These are phyloP conservation scores for Apiotrichum laibachii DNA, from an alignment of 1,284 basidiomycete species.

Conservation along the genomic window DNA sequence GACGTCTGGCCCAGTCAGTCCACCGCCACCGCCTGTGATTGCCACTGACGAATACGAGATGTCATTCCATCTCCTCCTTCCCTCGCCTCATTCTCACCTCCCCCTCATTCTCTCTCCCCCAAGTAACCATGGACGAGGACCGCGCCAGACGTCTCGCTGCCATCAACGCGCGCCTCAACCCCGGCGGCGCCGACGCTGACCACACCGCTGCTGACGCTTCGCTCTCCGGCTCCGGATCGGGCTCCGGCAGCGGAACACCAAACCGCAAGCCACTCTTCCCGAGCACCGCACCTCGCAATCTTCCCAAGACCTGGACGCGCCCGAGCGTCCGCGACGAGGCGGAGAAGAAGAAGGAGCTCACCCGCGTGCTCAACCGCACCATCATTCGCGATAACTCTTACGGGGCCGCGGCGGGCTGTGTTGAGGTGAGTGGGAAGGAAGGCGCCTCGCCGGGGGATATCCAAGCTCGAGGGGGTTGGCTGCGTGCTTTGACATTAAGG, in stretches of 20 bases:
- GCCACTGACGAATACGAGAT: no score
- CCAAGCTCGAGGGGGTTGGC: neutral
- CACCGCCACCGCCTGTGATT: no score
- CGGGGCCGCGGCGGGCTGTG: slow-evolving; percentile 32
- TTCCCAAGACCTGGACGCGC: slow-evolving; percentile 17
- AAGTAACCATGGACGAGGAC: slow-evolving; percentile 7
- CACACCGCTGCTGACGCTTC: neutral
- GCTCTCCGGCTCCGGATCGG: neutral
- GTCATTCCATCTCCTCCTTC: neutral
- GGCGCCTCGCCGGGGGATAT: neutral
- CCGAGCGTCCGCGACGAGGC: slow-evolving; percentile 23
- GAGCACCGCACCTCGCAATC: slow-evolving; percentile 11
- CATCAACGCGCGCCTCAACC: slow-evolving; percentile 35
- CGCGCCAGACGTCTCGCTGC: slow-evolving; percentile 30
- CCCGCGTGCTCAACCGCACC: slow-evolving; percentile 37
- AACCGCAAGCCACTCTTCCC: neutral
- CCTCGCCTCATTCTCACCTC: neutral
- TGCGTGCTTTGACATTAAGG: no score
- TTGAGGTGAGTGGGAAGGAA: slow-evolving; percentile 39
- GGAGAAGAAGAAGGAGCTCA: slow-evolving; percentile 32
- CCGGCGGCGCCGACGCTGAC: slow-evolving; percentile 5
- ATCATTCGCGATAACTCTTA: slow-evolving; percentile 47
- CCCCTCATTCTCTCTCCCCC: neutral
- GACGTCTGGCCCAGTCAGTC: no score
- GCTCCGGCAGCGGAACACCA: neutral